phyloP scores from a whole-genome alignment of 257 asterid species.

The Solanum clarkiae region DNA sequence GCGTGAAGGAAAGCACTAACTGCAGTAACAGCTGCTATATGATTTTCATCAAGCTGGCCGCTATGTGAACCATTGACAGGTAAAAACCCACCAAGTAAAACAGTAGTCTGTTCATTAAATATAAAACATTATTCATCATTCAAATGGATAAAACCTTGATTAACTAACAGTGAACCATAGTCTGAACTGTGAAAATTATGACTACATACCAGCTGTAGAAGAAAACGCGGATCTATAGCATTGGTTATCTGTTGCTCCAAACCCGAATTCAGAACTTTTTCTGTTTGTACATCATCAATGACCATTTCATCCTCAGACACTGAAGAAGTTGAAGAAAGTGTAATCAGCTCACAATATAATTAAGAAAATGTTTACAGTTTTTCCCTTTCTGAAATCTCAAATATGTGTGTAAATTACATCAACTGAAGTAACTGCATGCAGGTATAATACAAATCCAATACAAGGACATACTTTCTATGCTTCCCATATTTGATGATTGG shows the following conservation, averaged over 20 bases:
- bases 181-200: not conserved
- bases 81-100: conserved; percentile 49
- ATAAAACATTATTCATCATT: not conserved
- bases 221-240: conserved; percentile 67
- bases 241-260: conserved; percentile 64
- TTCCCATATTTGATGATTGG: conserved; percentile 39
- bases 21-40: conserved; percentile 72
- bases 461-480: conserved; percentile 28
- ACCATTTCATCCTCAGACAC: conserved; percentile 71
- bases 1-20: conserved; percentile 80
- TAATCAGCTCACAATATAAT: not conserved
- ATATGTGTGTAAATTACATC: not conserved
- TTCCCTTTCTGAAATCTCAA: not conserved
- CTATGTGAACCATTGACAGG: conserved; percentile 22
- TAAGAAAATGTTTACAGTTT: not conserved
- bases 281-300: conserved; percentile 37
- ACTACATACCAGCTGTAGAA: conserved; percentile 61
- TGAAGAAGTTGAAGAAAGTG: conserved; percentile 27
- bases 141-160: conserved; percentile 1
- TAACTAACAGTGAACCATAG: not conserved
- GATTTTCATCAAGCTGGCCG: conserved; percentile 41
- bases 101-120: conserved; percentile 51
- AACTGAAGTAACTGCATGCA: not conserved
- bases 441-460: not conserved
- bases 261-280: conserved; percentile 40